Evolutionary conservation across 306 rosid species (phyloP).

Genomic region (Cicer chorassanicum): DNA sequence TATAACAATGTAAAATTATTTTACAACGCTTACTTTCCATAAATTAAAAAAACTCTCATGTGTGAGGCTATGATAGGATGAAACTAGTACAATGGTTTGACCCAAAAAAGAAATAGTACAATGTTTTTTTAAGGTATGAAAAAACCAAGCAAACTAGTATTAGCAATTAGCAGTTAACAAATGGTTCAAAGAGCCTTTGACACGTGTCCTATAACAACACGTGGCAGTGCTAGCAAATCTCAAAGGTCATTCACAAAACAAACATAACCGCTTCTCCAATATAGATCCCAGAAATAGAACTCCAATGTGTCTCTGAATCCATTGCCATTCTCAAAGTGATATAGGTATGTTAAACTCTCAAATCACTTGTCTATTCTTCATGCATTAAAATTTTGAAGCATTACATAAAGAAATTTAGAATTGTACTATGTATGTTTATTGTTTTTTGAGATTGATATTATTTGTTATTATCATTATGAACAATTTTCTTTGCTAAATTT

Average conservation of each 20-base stretch:
- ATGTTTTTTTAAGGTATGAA: no score
- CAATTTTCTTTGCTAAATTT: conserved; percentile 24
- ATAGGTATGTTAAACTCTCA: conserved; percentile 48
- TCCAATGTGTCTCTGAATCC: conserved; percentile 36
- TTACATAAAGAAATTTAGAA: conserved; percentile 21
- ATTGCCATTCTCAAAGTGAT: conserved; percentile 34
- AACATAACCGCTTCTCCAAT: conserved; percentile 31
- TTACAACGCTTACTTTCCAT: no score
- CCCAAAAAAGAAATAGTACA: no score
- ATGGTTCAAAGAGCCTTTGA: conserved; percentile 40
- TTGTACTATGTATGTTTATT: conserved; percentile 15
- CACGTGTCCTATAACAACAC: conserved; percentile 46
- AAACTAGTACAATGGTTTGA: no score
- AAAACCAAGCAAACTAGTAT: no score
- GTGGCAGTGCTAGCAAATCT: conserved; percentile 47
- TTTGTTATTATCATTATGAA: conserved; percentile 21
- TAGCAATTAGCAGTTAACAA: conserved; percentile 19
- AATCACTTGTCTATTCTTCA: conserved; percentile 11
- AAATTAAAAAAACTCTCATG: no score
- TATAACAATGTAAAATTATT: no score
- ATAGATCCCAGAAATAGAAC: conserved; percentile 33
- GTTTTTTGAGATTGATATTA: not conserved
- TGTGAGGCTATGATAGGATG: no score
- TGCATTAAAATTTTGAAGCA: conserved; percentile 35
- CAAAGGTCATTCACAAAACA: conserved; percentile 39